Evolutionary conservation across 352 stramenopile species (phyloP), one percentile per base, ranked within the genome.

Genomic region (Proteromonas lacertae): DNA sequence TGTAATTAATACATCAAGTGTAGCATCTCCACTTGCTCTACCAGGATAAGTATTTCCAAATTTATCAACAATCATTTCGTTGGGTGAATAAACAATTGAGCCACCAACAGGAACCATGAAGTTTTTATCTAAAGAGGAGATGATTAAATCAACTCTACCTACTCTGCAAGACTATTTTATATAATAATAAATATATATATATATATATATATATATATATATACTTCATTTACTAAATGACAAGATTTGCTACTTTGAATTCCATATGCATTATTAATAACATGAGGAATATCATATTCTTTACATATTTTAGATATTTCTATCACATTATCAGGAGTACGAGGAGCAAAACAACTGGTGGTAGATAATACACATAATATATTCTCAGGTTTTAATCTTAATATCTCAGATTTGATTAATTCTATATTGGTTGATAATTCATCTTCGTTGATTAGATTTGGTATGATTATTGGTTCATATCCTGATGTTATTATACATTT

Each of bases 221-320:
- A 17, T 6, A 47, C 53, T 35, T 76, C 46, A 50, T 88, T 83
- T 21, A 93, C 57, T 13, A 80, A 50, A 48, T 92, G 77, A 50
- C 67, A 67, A 32, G 73, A 92, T 39, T 67, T 65, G 37, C 56
- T 63, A 48, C 76, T 90, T 52, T 96, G 82, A 20, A 95, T 57
- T 23, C 86, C 86, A 48, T 98, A 98, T 18, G 83, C 86, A 51
- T 96, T 93, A 59, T 98, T 98, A 38, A 98, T 83, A 25, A 98
- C 63, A 51, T 96, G 86, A 22, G 60, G 57, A 38, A 95, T 57
- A 23, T 53, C 46, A 9, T 54, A 47, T 4, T 65, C 38, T 14
- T 57, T 40, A 40, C 72, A 88, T 13, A 95, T 37, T 44, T 65
- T 64, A 7, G 78, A 81, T 22, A 96, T 69, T 22, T 39, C 53